phyloP scores from a whole-genome alignment of 2,329 filamentous ascomycete species.

The Paramyrothecium roridum region DNA sequence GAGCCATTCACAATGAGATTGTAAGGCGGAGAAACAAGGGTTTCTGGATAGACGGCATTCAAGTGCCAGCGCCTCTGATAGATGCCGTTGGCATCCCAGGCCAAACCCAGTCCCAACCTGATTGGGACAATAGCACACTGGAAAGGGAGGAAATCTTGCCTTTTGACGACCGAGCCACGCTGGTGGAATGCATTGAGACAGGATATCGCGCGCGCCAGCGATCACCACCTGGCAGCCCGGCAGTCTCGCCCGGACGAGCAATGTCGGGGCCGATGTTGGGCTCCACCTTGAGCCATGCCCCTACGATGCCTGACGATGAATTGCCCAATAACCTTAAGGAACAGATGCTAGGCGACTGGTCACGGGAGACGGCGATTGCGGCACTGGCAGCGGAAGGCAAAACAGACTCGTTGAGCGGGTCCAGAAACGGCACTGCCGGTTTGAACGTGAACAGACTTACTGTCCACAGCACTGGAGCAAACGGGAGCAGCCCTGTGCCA shows the following conservation, averaged over 20 bases:
- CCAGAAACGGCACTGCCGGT: conserved; percentile 59
- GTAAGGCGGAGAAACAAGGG: conserved; percentile 67
- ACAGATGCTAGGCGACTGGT: conserved; percentile 78
- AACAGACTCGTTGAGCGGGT: conserved; percentile 73
- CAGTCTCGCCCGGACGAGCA: conserved; percentile 64
- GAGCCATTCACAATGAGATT: conserved; percentile 73
- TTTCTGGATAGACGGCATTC: conserved; percentile 76
- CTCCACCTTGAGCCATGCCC: conserved; percentile 38
- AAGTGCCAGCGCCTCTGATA: conserved; percentile 64
- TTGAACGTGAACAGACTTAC: conserved; percentile 53
- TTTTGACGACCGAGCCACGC: conserved; percentile 68
- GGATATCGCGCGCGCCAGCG: conserved; percentile 62
- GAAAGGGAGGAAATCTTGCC: conserved; percentile 65
- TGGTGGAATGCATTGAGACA: conserved; percentile 72
- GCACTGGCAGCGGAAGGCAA: conserved; percentile 67
- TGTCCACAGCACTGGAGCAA: conserved; percentile 45
- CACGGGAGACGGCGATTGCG: conserved; percentile 68
- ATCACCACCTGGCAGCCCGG: conserved; percentile 68
- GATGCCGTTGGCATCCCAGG: conserved; percentile 58
- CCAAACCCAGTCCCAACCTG: conserved; percentile 36
- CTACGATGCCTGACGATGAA: conserved; percentile 41
- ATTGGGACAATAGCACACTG: conserved; percentile 49
- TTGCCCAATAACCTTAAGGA: conserved; percentile 68
- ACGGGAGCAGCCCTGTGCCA: conserved; percentile 28
- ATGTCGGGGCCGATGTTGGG: conserved; percentile 61